Evolutionary conservation across 306 rosid species (phyloP), one percentile per base, ranked within the genome.

Genomic region (Rubus parviflorus): DNA sequence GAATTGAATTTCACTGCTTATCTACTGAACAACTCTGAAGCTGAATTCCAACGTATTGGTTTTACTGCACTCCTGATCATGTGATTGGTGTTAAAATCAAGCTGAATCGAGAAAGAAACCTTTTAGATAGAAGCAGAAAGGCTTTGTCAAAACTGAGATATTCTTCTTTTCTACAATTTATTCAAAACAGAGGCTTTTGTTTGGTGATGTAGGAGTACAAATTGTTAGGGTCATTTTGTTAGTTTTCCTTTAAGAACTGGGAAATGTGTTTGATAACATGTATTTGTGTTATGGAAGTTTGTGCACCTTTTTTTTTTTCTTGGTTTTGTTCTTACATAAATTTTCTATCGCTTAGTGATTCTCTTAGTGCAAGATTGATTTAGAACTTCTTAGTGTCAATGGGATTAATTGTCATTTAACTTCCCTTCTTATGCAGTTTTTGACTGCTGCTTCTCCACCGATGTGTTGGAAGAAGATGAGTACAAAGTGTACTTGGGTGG

Each of bases 361-460:
- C 38, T 63, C 38, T 35, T 35, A 3, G 5, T 56, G 40, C 5
- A 57, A 41, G 25, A 15, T 67, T 77, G 43, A 15, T 67, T 77
- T 15, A 16, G 74, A 51, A 19, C 57, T 14, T 67, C 30, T 20
- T 53, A 22, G 67, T 67, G 45, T 67, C 38, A 35, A 35, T 67
- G 57, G 80, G 74, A 52, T 69, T 25, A 42, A 60, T 23, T 70
- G 25, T 42, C 52, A 13, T 20, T 70, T 54, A 0, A 3, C 74
- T 61, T 54, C 35, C 46, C 35, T 16, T 48, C 17, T 60, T 30
- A 35, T 76, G 61, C 86, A 95, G 99, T 95, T 83, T 95, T 95
- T 81, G 97, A 95, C 81, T 96, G 97, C 79, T 96, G 99, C 88
- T 96, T 96, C 92, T 96, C 98, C 79, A 79, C 94, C 48, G 96